Base-by-base conservation (phyloP, 495 filamentous ascomycete genomes). In the Hypoxylon lienhwacheense region DNA sequence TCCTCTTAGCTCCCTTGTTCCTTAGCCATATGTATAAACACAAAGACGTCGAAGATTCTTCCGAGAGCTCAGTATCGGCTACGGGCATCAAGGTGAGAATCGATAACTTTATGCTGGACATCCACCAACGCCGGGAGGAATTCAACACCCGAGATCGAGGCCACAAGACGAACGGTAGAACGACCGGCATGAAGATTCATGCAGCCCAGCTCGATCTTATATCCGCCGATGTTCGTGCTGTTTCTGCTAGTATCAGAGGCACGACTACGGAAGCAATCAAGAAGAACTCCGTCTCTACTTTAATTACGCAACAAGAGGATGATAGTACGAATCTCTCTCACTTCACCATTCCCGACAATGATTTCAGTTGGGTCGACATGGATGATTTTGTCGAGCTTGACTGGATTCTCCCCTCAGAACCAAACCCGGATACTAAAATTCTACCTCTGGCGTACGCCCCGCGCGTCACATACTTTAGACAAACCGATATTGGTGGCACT, bases 381-480 rank as follows among this genome's bases (percentile, higher is more conserved):
- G 93, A 98, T 70, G 93, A 98, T 66, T 97, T 97, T 72, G 90
- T 97, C 19, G 93, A 98, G 68, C 77, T 97, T 7, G 93, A 96
- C 66, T 97, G 92, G 91, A 88, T 96, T 49, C 73, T 97, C 12
- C 92, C 93, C 0, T 88, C 88, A 19, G 88, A 93, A 61, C 85
- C 88, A 19, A 91, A 95, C 53, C 93, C 95, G 15, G 85, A 93
- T 47, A 96, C 92, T 1, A 89, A 89, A 62, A 97, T 98, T 39
- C 75, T 97, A 47, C 93, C 93, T 1, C 76, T 98, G 6, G 95
- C 87, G 1, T 98, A 85, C 60, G 88, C 93, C 7, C 95, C 93
- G 22, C 84, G 91, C 0, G 92, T 98, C 61, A 97, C 95, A 1
- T 98, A 97, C 69, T 96, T 96, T 73, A 84, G 93, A 15, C 89